phyloP scores from a whole-genome alignment of 176 grass and related monocot species.

The Oryza nivara region DNA sequence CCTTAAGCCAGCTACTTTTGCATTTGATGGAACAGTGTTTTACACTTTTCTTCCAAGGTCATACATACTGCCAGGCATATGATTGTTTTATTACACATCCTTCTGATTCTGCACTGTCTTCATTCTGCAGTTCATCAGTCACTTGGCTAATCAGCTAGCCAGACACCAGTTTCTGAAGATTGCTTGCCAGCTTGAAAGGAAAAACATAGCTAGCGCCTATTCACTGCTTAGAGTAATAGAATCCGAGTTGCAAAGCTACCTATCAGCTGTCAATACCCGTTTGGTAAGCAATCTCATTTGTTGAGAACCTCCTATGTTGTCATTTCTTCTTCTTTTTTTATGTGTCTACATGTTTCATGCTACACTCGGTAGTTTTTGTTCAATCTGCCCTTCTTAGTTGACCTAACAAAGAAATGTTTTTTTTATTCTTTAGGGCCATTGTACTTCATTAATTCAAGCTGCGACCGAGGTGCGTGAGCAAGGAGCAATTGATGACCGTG shows the following conservation, averaged over 20 bases:
- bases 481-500: constrained; percentile 92
- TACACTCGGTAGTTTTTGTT: constrained; percentile 9
- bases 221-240: constrained; percentile 91
- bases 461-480: constrained; percentile 86
- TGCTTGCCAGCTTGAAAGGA: constrained; percentile 94
- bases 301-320: not conserved
- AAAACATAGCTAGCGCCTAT: constrained; percentile 63
- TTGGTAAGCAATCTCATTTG: constrained; percentile 61
- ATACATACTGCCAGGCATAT: not conserved
- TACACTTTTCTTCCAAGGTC: not conserved
- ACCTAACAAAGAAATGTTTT: constrained; percentile 3
- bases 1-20: constrained; percentile 11
- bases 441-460: constrained; percentile 79
- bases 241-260: constrained; percentile 90
- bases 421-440: constrained; percentile 66
- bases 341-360: not conserved
- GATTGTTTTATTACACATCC: not conserved
- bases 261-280: constrained; percentile 70
- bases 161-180: constrained; percentile 94
- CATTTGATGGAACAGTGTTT: not conserved
- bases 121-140: constrained; percentile 89
- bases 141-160: constrained; percentile 94
- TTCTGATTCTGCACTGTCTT: constrained; percentile 27
- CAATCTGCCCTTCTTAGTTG: not conserved
- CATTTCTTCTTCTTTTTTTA: not conserved